phyloP scores from a whole-genome alignment of 176 grass and related monocot species.

The Bothriochloa decipiens region DNA sequence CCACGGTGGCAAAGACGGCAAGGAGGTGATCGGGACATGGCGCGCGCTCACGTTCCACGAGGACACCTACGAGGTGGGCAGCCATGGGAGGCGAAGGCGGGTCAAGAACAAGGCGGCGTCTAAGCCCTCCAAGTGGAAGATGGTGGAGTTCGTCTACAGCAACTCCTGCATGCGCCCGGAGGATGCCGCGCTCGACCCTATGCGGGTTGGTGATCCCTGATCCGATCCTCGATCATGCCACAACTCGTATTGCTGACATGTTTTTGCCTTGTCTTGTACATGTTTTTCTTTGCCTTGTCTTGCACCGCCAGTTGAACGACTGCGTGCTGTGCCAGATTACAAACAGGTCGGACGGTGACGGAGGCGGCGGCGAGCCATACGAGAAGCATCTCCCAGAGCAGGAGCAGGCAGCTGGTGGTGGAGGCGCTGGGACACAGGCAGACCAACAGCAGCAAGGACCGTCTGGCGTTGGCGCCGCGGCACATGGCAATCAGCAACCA shows the following conservation, averaged over 20 bases:
- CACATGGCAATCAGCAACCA: neutral
- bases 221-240: neutral
- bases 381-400: neutral
- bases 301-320: constrained; percentile 3
- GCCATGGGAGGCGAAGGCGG: neutral
- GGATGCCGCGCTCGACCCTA: neutral
- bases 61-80: neutral
- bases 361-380: neutral
- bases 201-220: constrained; percentile 15
- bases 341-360: neutral
- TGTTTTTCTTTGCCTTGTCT: neutral
- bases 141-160: constrained; percentile 20
- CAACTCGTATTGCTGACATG: neutral
- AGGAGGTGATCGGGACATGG: neutral
- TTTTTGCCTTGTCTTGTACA: neutral
- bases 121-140: constrained; percentile 33
- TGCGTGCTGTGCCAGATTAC: constrained; percentile 25
- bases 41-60: neutral
- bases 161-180: neutral
- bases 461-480: neutral
- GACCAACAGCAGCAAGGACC: neutral
- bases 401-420: neutral
- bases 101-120: neutral
- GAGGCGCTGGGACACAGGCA: neutral
- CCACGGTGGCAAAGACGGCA: neutral